Base-by-base conservation (phyloP, 805 yeast species). In the Candida ulmi region DNA sequence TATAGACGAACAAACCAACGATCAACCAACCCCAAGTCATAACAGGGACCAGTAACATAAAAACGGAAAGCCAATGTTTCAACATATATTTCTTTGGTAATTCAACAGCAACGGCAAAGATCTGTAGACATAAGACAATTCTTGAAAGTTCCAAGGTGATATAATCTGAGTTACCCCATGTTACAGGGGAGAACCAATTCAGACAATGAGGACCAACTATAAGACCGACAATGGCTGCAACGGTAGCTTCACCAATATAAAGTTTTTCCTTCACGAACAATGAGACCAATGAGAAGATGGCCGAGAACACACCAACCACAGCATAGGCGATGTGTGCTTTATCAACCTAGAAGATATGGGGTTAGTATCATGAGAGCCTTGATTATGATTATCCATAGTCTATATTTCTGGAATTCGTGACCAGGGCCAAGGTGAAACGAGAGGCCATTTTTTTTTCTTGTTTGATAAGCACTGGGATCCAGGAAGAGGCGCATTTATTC, bases 81-180 rank as follows among this genome's bases (percentile, higher is more conserved):
- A 78, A 69, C 91, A 90, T 84, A 59, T 90, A 88, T 57, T 84
- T 85, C 41, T 85, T 77, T 15, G 97, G 97, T 60, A 88, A 67
- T 61, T 88, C 97, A 26, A 88, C 97, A 2, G 96, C 95, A 17
- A 87, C 95, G 9, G 96, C 96, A 53, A 88, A 91, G 50, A 88
- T 86, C 65, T 88, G 96, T 38, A 88, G 76, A 56, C 91, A 81
- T 51, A 88, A 66, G 3, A 88, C 91, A 13, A 88, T 76, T 39
- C 96, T 72, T 40, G 91, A 80, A 13, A 90, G 69, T 54, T 88
- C 97, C 47, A 88, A 66, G 0, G 96, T 88, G 47, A 90, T 77
- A 38, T 71, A 70, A 58, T 90, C 96, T 1, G 85, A 62, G 54
- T 88, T 82, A 1, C 95, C 95, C 97, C 97, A 88, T 5, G 73